These are phyloP conservation scores for Sporisorium exsertum DNA, from an alignment of 1,284 basidiomycete species.

Conservation along the genomic window DNA sequence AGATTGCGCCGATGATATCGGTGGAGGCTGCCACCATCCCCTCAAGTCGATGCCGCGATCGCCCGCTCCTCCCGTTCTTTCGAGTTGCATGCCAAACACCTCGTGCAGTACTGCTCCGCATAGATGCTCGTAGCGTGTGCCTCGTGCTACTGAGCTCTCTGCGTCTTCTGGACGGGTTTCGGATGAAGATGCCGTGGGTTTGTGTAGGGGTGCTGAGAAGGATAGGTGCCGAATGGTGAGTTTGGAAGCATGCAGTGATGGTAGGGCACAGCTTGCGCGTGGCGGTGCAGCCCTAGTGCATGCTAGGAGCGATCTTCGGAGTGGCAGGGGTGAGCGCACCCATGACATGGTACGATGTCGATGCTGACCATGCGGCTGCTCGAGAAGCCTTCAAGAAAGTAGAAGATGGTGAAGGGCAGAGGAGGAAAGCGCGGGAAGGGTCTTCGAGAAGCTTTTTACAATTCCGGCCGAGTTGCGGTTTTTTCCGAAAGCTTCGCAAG, in stretches of 20 bases:
- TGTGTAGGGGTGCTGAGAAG: not conserved
- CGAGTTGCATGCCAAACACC: slow-evolving; percentile 81
- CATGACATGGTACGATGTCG: slow-evolving; percentile 3
- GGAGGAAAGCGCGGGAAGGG: not conserved
- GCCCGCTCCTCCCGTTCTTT: slow-evolving; percentile 79
- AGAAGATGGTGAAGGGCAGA: not conserved
- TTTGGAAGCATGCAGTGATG: not conserved
- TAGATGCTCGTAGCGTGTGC: slow-evolving; percentile 81
- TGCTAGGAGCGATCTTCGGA: not conserved
- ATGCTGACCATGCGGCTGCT: not conserved
- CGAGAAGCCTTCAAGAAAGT: not conserved
- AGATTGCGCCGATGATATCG: not conserved
- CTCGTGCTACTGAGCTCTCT: slow-evolving; percentile 73
- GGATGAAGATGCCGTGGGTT: not conserved
- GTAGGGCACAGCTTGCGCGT: not conserved
- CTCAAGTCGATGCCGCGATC: slow-evolving; percentile 89
- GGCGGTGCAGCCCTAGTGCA: not conserved
- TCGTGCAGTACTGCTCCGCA: slow-evolving; percentile 76
- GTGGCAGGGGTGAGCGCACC: not conserved
- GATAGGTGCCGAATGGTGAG: not conserved
- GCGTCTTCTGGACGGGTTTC: not conserved
- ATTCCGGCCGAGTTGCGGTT: slow-evolving; percentile 15
- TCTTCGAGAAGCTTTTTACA: not conserved
- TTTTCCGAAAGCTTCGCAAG: not conserved
- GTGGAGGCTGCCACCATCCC: slow-evolving; percentile 92